Base-by-base conservation (phyloP, 805 yeast species). In the Candida xiaguanensis region DNA sequence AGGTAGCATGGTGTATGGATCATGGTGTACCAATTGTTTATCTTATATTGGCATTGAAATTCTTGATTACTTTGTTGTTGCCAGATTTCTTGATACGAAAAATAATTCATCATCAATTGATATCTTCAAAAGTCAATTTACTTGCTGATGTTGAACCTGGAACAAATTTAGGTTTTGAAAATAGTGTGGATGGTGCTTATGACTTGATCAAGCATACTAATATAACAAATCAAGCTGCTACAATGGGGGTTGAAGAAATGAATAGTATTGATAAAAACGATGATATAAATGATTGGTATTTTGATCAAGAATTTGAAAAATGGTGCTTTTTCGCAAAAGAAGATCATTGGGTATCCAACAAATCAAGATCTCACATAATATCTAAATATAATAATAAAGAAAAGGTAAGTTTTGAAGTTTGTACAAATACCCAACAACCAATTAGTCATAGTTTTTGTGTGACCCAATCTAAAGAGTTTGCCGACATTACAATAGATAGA, bases 291-390 rank as follows among this genome's bases (percentile, higher is more conserved):
- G 71, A 70, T 34, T 60, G 72, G 52, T 69, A 72, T 40, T 70
- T 74, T 40, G 43, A 49, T 5, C 45, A 57, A 8, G 48, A 59
- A 11, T 53, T 56, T 31, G 44, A 50, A 6, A 58, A 54, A 17
- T 80, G 85, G 85, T 53, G 67, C 3, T 73, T 74, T 40, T 80
- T 78, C 47, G 81, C 83, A 5, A 58, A 56, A n/a, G 51, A 61
- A 20, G 91, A 83, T 52, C 78, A 78, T 51, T 83, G 90, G 90
- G 80, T 83, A 2, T 65, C 67, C 40, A 66, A 72, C 34, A 58
- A 51, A 19, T 74, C 86, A 1, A 67, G 84, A 32, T 65, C 65
- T 22, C 58, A 56, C 41, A 51, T 80, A 2, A 50, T 74, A 26
- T 44, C 59, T 8, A 57, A 65, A 28, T 69, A 72, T 46, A 37